phyloP scores from a whole-genome alignment of 352 stramenopile species.

The Thraustotheca clavata region DNA sequence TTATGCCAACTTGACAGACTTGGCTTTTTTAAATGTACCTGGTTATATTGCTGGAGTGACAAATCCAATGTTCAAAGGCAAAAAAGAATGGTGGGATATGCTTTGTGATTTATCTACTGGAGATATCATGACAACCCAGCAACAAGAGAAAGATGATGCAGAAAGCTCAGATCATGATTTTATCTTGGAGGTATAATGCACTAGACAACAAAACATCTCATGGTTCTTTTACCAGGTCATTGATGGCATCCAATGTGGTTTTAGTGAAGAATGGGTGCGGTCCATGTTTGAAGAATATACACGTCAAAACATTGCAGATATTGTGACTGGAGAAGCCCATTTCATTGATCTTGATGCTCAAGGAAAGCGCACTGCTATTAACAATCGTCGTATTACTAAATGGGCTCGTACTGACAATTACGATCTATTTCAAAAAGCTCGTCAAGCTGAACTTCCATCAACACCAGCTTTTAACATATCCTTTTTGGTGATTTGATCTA shows the following conservation, averaged over 20 bases:
- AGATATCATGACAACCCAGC: slow-evolving; percentile 47
- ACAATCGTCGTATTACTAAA: slow-evolving; percentile 84
- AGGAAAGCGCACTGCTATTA: slow-evolving; percentile 61
- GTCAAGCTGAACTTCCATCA: slow-evolving; percentile 33
- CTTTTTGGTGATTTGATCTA: slow-evolving; percentile 21
- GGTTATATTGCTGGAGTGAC: slow-evolving; percentile 87
- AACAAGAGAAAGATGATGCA: slow-evolving; percentile 61
- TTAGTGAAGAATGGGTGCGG: slow-evolving; percentile 79
- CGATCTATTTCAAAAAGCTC: slow-evolving; percentile 62
- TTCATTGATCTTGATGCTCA: slow-evolving; percentile 67
- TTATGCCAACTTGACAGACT: slow-evolving; percentile 84
- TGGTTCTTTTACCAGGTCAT: slow-evolving; percentile 37
- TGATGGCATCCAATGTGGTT: slow-evolving; percentile 67
- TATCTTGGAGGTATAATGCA: slow-evolving; percentile 46
- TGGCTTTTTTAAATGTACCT: slow-evolving; percentile 73
- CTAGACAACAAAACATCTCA: not conserved
- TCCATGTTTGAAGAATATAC: slow-evolving; percentile 86
- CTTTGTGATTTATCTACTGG: slow-evolving; percentile 81
- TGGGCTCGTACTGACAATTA: slow-evolving; percentile 83
- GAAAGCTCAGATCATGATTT: slow-evolving; percentile 60
- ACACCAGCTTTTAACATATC: slow-evolving; percentile 84
- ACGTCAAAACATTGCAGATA: slow-evolving; percentile 75
- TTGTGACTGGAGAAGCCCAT: slow-evolving; percentile 65
- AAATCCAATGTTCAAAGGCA: slow-evolving; percentile 89
- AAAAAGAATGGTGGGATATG: slow-evolving; percentile 87